Evolutionary conservation across 2,329 filamentous ascomycete species (phyloP), one percentile per base, ranked within the genome.

Genomic region (Biscogniauxia sp.): DNA sequence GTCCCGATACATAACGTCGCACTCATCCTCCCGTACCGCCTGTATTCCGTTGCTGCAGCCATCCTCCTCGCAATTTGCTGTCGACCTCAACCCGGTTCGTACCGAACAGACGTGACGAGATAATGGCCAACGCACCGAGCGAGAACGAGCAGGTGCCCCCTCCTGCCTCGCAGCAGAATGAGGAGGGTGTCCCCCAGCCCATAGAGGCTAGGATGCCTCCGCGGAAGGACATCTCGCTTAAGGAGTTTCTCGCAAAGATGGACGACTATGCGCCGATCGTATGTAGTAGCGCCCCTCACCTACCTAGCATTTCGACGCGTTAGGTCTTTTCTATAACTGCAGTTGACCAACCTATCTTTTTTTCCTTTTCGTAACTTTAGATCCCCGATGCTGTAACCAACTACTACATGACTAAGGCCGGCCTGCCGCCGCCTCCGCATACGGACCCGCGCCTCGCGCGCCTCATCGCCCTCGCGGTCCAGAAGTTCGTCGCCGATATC

Each of bases 221-320:
- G 56, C 92, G 93, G 74, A 98, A 98, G 78, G 95, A 99, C 78
- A 89, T 90, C 20, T 96, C 91, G 49, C 79, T 99, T 66, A 90
- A 93, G 72, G 94, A 98, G 77, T 97, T 99, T 73, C 77, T 99
- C 19, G 85, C 85, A 66, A 97, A 97, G 82, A 98, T 99, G 89
- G 95, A 99, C 74, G 95, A 99, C 72, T 98, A 95, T 77, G 93
- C 95, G 62, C 95, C 95, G 11, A 97, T 99, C 71, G 93, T 97
- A 84, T 66, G 90, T 79, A 53, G 57, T 13, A n/a, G 19, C 25
- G 56, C 55, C 54, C 20, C n/a, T 19, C 51, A n/a, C 37, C 54
- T 25, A 11, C 41, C 53, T 11, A 50, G 23, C 23, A 23, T 5
- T 5, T 53, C 41, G 32, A 28, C 32, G 13, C 51, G 45, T 41